Percentiles rank a stretch among this genome's conserved stretches.
Evolutionary conservation across 2,329 filamentous ascomycete species (phyloP).

Genomic region (Aspergillus bombycis): DNA sequence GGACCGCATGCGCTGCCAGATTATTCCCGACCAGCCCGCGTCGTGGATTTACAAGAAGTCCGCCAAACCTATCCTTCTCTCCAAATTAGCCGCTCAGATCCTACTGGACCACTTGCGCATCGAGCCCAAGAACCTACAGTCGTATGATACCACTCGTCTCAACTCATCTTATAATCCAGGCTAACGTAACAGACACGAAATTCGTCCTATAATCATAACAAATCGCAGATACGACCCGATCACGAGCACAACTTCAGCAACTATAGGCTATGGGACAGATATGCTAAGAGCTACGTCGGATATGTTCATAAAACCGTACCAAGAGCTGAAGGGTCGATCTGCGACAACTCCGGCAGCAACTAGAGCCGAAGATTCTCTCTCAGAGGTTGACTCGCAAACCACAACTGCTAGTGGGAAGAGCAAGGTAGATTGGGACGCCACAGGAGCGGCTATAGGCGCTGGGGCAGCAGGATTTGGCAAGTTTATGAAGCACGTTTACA

Average conservation of each 20-base stretch:
- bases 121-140: slow-evolving; percentile 23
- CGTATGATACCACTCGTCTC: slow-evolving; percentile 17
- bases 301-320: slow-evolving; percentile 34
- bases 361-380: background rate
- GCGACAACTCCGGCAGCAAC: background rate
- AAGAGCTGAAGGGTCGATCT: slow-evolving; percentile 23
- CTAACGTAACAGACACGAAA: slow-evolving; percentile 23
- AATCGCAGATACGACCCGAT: slow-evolving; percentile 40
- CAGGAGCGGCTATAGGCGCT: slow-evolving; percentile 14
- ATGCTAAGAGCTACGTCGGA: slow-evolving; percentile 29
- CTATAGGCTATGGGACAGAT: slow-evolving; percentile 28
- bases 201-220: slow-evolving; percentile 36
- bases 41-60: slow-evolving; percentile 29
- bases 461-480: slow-evolving; percentile 29
- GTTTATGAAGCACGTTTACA: slow-evolving; percentile 30
- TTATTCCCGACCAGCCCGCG: slow-evolving; percentile 32
- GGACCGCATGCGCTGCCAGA: slow-evolving; percentile 28
- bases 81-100: slow-evolving; percentile 28
- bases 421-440: background rate
- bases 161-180: background rate
- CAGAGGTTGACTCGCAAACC: background rate
- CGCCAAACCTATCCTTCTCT: slow-evolving; percentile 20
- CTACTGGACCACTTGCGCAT: slow-evolving; percentile 28
- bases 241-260: slow-evolving; percentile 31
- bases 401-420: background rate